Conservation (phyloP, 208 protist species). For the Trypanosoma conorhini region DNA sequence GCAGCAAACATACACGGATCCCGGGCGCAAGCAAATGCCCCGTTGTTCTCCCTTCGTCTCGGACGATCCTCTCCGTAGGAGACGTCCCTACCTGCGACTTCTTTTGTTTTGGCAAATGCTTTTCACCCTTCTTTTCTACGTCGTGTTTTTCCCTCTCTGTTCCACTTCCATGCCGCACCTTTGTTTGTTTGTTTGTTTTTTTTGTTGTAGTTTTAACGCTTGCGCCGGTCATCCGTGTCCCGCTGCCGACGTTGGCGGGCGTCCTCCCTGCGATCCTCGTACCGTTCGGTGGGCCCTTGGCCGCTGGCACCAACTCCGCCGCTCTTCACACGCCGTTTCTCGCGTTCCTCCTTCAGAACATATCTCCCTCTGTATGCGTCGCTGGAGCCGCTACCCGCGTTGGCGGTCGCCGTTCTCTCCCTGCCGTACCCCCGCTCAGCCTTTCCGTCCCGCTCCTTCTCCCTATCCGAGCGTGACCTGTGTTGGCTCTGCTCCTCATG, state of each 20-base stretch:
- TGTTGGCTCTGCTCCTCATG: slow-evolving; percentile 17
- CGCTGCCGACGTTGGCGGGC: slow-evolving; percentile 40
- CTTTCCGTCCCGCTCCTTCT: slow-evolving; percentile 15
- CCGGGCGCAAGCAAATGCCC: background rate
- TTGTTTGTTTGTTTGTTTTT: too few species aligned
- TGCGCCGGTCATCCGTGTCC: slow-evolving; percentile 6
- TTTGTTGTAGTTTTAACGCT: slow-evolving; percentile 20
- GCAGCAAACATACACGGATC: too few species aligned
- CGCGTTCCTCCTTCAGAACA: slow-evolving; percentile 10
- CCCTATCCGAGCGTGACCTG: slow-evolving; percentile 5
- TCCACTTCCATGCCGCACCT: background rate
- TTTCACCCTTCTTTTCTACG: too few species aligned
- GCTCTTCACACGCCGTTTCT: slow-evolving; percentile 19
- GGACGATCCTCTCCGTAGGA: background rate
- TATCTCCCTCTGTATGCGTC: slow-evolving; percentile 13
- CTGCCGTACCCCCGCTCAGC: slow-evolving; percentile 31
- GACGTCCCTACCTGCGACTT: background rate
- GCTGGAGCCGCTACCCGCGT: background rate
- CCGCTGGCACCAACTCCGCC: background rate
- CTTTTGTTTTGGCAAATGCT: slow-evolving; percentile 21
- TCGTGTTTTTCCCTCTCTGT: background rate
- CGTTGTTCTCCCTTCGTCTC: background rate
- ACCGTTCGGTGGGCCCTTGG: slow-evolving; percentile 14
- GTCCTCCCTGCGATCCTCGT: slow-evolving; percentile 61
- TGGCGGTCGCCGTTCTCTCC: slow-evolving; percentile 1